Base-by-base conservation (phyloP, 768 basidiomycete genomes). In the Leccinum subtestaceum region DNA sequence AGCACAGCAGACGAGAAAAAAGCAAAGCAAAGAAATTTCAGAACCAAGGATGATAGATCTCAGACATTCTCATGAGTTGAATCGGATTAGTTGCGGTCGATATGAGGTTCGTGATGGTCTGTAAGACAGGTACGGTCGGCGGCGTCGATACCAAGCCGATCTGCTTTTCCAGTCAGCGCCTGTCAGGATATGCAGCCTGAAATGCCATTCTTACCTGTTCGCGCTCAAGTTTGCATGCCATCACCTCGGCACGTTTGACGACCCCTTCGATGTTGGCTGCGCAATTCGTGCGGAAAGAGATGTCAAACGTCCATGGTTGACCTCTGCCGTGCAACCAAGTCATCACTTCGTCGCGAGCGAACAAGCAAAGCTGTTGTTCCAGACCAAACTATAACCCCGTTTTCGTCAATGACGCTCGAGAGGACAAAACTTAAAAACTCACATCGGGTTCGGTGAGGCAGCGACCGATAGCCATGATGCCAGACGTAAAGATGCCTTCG, bases 361-460 rank as follows among this genome's bases (percentile, higher is more conserved):
- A 96, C 54, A 99, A 78, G 63, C 90, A 91, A 5, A 99, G 81
- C 59, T 93, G 92, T 65, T 93, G 90, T 61, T 97, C 95, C 60
- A 99, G 78, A 61, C 98, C 93, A 71, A 88, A 95, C 91, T 96
- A 63, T 9, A 46, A 12, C 5, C 48, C 32, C 50, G 11, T 21
- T 45, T 4, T 55, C 51, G 56, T 63, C 43, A 65, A 47, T 27
- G 5, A 49, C 5, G 17, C 8, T 25, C 1, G 9, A 10, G 3
- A 23, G 6, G 11, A n/a, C 10, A 1, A 7, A 53, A 55, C 5
- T 9, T 43, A 47, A 57, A 21, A 29, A 67, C 80, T 59, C 62
- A 93, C 94, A 80, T 98, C 95, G 17, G 95, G 94, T 68, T 94
- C 89, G 4, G 93, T 94, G 49, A 99, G 78, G 60, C 88, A 89